phyloP scores from a whole-genome alignment of 371 early-diverging fungal species.

The Mortierella sp. region DNA sequence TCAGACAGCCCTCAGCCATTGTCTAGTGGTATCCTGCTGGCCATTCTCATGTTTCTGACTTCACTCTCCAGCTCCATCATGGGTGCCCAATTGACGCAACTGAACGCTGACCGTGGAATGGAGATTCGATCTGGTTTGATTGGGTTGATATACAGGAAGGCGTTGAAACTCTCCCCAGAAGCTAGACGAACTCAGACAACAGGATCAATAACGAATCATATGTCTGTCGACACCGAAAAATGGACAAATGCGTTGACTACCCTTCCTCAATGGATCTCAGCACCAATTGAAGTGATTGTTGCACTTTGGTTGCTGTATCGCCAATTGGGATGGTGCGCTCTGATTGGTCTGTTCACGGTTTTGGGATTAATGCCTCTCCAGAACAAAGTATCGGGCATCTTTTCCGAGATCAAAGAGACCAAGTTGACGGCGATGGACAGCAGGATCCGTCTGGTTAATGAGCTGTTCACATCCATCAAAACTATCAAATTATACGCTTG shows the following conservation, averaged over 20 bases:
- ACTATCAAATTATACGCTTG: conserved; percentile 58
- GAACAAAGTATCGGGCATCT: conserved; percentile 45
- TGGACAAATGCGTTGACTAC: conserved; percentile 22
- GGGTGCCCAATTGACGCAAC: conserved; percentile 20
- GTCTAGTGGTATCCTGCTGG: conserved; percentile 21
- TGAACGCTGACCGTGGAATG: conserved; percentile 57
- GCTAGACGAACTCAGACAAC: conserved; percentile 83
- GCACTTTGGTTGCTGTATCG: conserved; percentile 57
- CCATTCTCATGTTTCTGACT: conserved; percentile 26
- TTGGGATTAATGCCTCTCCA: conserved; percentile 61
- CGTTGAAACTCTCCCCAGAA: conserved; percentile 80
- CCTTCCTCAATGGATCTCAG: conserved; percentile 30
- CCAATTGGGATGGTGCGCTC: conserved; percentile 63
- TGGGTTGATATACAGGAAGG: conserved; percentile 91
- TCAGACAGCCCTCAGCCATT: conserved; percentile 16
- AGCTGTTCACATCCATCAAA: conserved; percentile 34
- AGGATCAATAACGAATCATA: conserved; percentile 84
- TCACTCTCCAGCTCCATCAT: conserved; percentile 17
- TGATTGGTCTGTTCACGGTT: conserved; percentile 63
- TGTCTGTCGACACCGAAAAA: conserved; percentile 77
- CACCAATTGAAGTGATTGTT: conserved; percentile 31
- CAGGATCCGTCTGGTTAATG: conserved; percentile 32
- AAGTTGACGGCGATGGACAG: conserved; percentile 32
- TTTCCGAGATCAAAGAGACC: conserved; percentile 40
- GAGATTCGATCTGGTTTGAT: conserved; percentile 83